These are phyloP conservation scores for Datura wrightii DNA, from an alignment of 257 asterid genomes.

Conservation along the genomic window DNA sequence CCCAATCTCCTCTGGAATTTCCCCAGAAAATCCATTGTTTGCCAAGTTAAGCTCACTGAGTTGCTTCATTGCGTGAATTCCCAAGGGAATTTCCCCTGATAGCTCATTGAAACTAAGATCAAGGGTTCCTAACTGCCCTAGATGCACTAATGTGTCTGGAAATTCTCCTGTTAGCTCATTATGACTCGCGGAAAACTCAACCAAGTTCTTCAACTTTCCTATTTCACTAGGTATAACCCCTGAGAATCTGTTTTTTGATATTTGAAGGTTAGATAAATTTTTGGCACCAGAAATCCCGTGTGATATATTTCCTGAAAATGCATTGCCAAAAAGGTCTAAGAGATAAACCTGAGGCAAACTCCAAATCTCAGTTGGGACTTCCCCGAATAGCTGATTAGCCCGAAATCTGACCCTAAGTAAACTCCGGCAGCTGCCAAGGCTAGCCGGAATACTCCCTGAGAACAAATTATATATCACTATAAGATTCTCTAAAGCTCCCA, in stretches of 20 bases:
- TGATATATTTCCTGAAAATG: conserved; percentile 69
- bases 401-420: conserved; percentile 61
- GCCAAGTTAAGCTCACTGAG: conserved; percentile 73
- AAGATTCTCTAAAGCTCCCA: conserved; percentile 56
- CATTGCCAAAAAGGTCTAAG: conserved; percentile 62
- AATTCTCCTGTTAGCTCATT: conserved; percentile 64
- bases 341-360: conserved; percentile 71
- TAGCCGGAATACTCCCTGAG: conserved; percentile 65
- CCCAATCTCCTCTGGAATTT: conserved; percentile 72
- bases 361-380: conserved; percentile 69
- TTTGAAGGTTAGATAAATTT: conserved; percentile 54
- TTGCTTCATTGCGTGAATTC: conserved; percentile 52
- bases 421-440: conserved; percentile 61
- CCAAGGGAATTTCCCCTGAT: conserved; percentile 62
- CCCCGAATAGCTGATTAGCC: conserved; percentile 58
- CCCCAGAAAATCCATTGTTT: conserved; percentile 61
- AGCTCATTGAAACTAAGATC: conserved; percentile 66
- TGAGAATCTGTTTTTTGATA: conserved; percentile 62
- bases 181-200: conserved; percentile 51
- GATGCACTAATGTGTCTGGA: conserved; percentile 56
- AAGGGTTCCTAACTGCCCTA: conserved; percentile 57
- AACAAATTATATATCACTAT: conserved; percentile 54
- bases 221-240: conserved; percentile 70
- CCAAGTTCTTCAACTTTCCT: conserved; percentile 54
- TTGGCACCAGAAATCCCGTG: conserved; percentile 55